Evolutionary conservation across 1,139 yeast species (phyloP).

Genomic region (Lodderomyces beijingensis): DNA sequence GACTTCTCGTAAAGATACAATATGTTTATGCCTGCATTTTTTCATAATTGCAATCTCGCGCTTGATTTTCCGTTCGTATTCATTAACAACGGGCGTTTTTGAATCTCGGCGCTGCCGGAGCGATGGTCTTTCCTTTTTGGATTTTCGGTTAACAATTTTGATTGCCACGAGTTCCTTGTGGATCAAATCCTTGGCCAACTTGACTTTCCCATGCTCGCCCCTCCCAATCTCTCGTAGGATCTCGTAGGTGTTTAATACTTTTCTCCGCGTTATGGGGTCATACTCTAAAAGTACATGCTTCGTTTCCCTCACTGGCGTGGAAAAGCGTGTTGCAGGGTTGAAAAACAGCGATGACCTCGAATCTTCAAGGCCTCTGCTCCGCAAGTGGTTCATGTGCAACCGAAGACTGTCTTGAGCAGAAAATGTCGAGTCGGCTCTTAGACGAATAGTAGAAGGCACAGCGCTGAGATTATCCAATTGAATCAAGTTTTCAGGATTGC

Average conservation of each 20-base stretch:
- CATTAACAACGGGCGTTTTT: constrained; percentile 16
- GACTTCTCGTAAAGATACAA: constrained; percentile 82
- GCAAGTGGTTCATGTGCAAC: background rate
- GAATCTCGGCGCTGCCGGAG: constrained; percentile 43
- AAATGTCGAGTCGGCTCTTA: no score
- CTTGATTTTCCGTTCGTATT: constrained; percentile 66
- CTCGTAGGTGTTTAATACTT: constrained; percentile 86
- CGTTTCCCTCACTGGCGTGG: constrained; percentile 69
- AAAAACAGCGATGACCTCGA: no score
- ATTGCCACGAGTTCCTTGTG: constrained; percentile 81
- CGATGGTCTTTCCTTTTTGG: constrained; percentile 49
- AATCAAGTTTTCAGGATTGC: background rate
- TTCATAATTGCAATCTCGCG: constrained; percentile 96
- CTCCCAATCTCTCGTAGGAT: constrained; percentile 83
- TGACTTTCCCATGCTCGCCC: constrained; percentile 98
- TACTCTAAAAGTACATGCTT: constrained; percentile 75
- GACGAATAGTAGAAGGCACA: background rate
- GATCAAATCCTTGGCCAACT: constrained; percentile 73
- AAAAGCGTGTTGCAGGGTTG: constrained; percentile 2
- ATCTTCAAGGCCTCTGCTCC: background rate
- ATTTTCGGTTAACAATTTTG: constrained; percentile 80
- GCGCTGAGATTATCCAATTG: background rate
- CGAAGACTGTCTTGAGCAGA: no score
- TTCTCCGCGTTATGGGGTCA: constrained; percentile 82
- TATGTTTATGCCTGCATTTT: constrained; percentile 87